Evolutionary conservation across 2,329 filamentous ascomycete species (phyloP), one percentile per base, ranked within the genome.

Genomic region (Bretziella fagacearum): DNA sequence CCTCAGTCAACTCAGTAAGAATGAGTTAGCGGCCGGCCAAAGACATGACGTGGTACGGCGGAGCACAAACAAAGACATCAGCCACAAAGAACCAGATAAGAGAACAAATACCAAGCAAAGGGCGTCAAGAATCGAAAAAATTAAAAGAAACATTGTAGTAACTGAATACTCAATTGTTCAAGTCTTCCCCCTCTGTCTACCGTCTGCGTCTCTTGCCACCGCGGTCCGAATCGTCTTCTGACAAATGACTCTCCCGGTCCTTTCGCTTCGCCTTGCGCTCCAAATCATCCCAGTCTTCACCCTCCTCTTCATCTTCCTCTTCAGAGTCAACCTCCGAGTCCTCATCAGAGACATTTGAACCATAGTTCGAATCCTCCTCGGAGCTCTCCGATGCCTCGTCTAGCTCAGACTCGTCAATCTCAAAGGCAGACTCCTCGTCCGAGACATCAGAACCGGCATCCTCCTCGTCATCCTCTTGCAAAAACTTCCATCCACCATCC

Each of bases 401-500:
- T 2, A 95, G 65, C 53, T 96, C 91, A 3, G 78, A 81, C 51
- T 93, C 89, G 18, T 76, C 79, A 46, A 94, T 81, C 63, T 96
- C 91, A 56, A 95, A 98, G 6, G 83, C 87, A 3, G 79, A 85
- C 63, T 96, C 91, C 58, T 94, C 83, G 26, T 50, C 47, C 47
- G 91, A 84, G 52, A 85, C 81, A 8, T 82, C 79, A 1, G 77
- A 79, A 1, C 67, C 75, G 36, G 74, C 84, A 53, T 94, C 86
- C 11, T 82, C 84, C 57, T 96, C 91, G 0, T 81, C 86, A 51
- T 95, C 89, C 29, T 80, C 80, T 46, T 80, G 79, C 50, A 98
- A 62, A 73, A 98, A 96, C 1, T 77, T 81, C 91, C 91, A 98
- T 39, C 91, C 91, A 26, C 93, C 91, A 53, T 96, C 89, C 3